Percentiles rank a stretch among this genome's conserved stretches.
phyloP scores from a whole-genome alignment of 371 early-diverging fungal genomes.

The Furculomyces boomerangus region DNA sequence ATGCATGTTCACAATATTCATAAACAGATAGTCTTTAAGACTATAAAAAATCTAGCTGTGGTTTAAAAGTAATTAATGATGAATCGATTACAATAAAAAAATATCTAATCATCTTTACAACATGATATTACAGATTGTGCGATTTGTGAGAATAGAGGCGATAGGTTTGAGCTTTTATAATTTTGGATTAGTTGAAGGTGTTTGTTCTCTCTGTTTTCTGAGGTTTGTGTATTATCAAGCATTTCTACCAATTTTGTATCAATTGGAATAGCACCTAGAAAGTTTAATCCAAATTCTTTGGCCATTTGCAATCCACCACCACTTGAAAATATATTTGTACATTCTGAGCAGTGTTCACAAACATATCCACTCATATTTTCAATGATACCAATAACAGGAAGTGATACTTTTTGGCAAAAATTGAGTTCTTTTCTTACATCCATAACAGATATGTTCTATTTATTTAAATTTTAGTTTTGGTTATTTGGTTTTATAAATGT shows the following conservation, averaged over 20 bases:
- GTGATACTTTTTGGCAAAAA: conserved; percentile 82
- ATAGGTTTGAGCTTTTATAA: background rate
- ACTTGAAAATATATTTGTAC: conserved; percentile 80
- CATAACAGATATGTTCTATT: conserved; percentile 51
- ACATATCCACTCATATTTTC: conserved; percentile 92
- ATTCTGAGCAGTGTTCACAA: conserved; percentile 61
- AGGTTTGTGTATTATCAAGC: conserved; percentile 12
- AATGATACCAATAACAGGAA: conserved; percentile 85
- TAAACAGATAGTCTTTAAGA: no score
- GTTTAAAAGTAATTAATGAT: no score
- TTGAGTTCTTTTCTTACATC: conserved; percentile 94
- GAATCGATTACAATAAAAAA: no score
- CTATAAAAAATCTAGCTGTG: no score
- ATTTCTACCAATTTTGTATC: conserved; percentile 38
- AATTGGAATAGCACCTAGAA: conserved; percentile 71
- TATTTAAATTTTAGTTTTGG: background rate
- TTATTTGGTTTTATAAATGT: background rate
- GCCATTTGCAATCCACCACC: conserved; percentile 87
- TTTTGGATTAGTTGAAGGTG: background rate
- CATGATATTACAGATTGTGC: background rate
- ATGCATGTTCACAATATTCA: no score
- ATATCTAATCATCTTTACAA: no score
- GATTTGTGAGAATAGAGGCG: background rate
- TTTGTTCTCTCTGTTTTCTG: background rate
- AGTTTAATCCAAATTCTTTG: conserved; percentile 50